phyloP scores from a whole-genome alignment of 495 filamentous ascomycete genomes.

The Tuber aestivum region DNA sequence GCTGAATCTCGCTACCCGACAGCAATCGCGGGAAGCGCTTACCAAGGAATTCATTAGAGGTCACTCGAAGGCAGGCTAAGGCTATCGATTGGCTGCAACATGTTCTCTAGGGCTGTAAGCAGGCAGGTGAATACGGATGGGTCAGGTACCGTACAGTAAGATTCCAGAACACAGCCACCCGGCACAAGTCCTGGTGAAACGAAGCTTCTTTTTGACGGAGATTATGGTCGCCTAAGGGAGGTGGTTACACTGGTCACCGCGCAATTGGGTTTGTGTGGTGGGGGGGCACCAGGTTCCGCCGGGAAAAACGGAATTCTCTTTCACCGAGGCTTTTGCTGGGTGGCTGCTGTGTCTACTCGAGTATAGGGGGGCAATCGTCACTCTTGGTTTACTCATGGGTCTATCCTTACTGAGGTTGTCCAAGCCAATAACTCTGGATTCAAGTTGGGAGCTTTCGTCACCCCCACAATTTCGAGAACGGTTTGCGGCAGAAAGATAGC shows the following conservation, averaged over 20 bases:
- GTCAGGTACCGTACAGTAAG: too few relatives aligned
- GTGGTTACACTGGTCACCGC: too few relatives aligned
- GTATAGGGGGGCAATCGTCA: not conserved
- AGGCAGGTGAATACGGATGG: not conserved
- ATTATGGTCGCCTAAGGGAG: not conserved
- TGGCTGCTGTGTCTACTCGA: not conserved
- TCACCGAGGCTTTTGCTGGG: too few relatives aligned
- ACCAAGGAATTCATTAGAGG: not conserved
- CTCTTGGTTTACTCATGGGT: not conserved
- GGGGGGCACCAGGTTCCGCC: not conserved
- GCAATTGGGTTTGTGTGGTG: not conserved
- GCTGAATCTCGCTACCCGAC: not conserved
- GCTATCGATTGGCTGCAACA: not conserved
- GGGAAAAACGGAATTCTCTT: too few relatives aligned
- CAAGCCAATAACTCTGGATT: not conserved
- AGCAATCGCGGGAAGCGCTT: not conserved
- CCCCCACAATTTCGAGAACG: too few relatives aligned
- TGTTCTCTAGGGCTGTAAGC: not conserved
- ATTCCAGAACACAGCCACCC: not conserved
- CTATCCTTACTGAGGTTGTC: not conserved
- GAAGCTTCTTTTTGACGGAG: not conserved
- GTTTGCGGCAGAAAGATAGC: not conserved
- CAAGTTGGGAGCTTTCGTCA: not conserved
- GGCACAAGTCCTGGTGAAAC: not conserved
- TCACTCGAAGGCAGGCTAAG: not conserved